Evolutionary conservation across 108 stramenopile species (phyloP), one percentile per base, ranked within the genome.

Genomic region (Skeletonema potamos): DNA sequence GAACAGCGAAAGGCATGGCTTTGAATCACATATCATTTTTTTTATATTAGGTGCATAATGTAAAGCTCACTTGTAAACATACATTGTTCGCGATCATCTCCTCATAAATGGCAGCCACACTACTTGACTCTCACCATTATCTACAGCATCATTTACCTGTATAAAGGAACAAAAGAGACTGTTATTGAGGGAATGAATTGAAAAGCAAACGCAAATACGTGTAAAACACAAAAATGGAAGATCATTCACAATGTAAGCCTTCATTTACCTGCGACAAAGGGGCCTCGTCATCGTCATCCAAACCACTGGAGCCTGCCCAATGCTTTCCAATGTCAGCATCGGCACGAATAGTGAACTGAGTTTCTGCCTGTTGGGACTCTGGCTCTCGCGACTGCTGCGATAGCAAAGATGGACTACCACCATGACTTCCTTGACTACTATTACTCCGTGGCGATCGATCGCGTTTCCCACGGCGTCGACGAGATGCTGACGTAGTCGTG

Each of bases 81-180:
- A 28, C 11, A 48, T 48, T 60, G 27, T 66, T 57, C 55, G 2
- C 8, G 9, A 24, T 61, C 67, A 68, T 20, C 67, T 29, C 8
- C 48, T 51, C 48, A 51, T 51, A 8, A 51, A 51, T 51, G 48
- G 48, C 48, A 75, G 74, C 79, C 79, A 80, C 32, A 80, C 54
- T 3, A 75, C 73, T 33, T 80, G 73, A 17, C 73, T 70, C 27
- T 80, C 79, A 12, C 64, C 76, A 48, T 61, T 64, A 55, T 64
- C 59, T 48, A 41, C 57, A 5, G 74, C 74, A 41, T 75, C 74
- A 29, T 70, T 57, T 22, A 58, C 48, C 58, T 77, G 76, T n/a
- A n/a, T n/a, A n/a, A n/a, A n/a, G n/a, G n/a, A n/a, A n/a, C n/a
- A n/a, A n/a, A n/a, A n/a, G n/a, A n/a, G n/a, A n/a, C n/a, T n/a